Base-by-base conservation (phyloP, 805 yeast species). In the Schizosaccharomyces japonicus region DNA sequence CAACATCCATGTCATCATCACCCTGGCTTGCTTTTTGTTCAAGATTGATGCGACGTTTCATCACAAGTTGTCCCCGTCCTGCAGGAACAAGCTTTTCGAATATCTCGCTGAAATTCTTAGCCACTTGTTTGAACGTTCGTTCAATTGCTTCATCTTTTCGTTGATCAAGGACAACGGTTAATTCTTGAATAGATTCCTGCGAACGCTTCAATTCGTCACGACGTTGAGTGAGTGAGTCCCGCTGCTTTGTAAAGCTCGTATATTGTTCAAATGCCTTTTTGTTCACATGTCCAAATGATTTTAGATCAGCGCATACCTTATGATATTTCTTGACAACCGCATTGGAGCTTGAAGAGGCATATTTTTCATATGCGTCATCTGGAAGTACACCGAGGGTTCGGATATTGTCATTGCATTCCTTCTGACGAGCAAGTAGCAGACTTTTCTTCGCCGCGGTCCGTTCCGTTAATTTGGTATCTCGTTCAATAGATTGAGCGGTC, bases 191-290 rank as follows among this genome's bases (percentile, higher is more conserved):
- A 0, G 94, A 75, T 3, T 61, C 69, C 49, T 74, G 76, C 1
- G 94, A 81, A 36, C 65, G 67, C 23, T 73, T 78, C 32, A 87
- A 66, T 51, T 82, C 94, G 15, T 63, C 64, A 32, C 80, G 70
- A 55, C 95, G 73, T 23, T 63, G 65, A 0, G 69, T 68, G 50
- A 87, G 64, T 3, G 75, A 78, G 45, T 73, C 77, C 48, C 79
- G 68, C 59, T 85, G 90, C 50, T 70, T 73, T 17, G 79, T 72
- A 58, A 83, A 84, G 36, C 73, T 75, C 46, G 68, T 63, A 57
- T 70, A 81, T 57, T 85, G 94, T 55, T 85, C 95, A 53, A 80
- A 65, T 0, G 96, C 95, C 56, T 83, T 81, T 58, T 79, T 80
- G 63, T 87, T 87, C 46, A 90, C 80, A 59, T 83, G 92, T 23